phyloP scores from a whole-genome alignment of 352 stramenopile genomes.

The Pythium aphanidermatum region DNA sequence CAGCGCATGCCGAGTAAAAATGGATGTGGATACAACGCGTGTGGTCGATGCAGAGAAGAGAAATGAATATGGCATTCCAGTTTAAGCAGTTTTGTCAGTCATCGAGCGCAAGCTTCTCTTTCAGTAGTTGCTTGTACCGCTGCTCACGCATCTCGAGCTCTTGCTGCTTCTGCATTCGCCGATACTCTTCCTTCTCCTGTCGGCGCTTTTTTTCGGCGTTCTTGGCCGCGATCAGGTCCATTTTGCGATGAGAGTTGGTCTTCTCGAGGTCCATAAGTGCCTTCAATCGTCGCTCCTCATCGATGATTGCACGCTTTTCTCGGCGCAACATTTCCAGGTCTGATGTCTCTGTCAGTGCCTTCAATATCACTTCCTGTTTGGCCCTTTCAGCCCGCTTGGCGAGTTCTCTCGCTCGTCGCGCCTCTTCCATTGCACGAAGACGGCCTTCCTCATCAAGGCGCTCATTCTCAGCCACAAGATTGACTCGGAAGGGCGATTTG shows the following conservation, averaged over 20 bases:
- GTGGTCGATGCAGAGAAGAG: too few species aligned
- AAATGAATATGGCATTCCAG: too few species aligned
- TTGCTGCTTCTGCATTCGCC: conserved; percentile 52
- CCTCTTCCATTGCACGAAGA: conserved; percentile 72
- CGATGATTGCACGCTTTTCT: conserved; percentile 93
- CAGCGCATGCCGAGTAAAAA: conserved; percentile 4
- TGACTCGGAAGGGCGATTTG: conserved; percentile 90
- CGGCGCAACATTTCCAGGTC: conserved; percentile 89
- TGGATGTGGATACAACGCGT: background rate
- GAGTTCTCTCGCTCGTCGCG: conserved; percentile 48
- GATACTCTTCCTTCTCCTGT: conserved; percentile 85
- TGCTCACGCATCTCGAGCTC: conserved; percentile 60
- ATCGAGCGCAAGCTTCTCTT: conserved; percentile 77
- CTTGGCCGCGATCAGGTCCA: conserved; percentile 86
- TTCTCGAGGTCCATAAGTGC: conserved; percentile 93
- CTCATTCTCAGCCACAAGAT: conserved; percentile 93
- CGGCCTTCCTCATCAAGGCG: conserved; percentile 89
- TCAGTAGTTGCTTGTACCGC: conserved; percentile 66
- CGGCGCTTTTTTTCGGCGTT: conserved; percentile 89
- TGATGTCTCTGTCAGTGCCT: conserved; percentile 83
- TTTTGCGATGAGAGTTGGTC: conserved; percentile 89
- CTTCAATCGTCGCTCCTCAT: conserved; percentile 92
- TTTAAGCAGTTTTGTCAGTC: conserved; percentile 11
- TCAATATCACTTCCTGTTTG: conserved; percentile 93
- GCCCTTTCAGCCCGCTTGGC: conserved; percentile 74